These are phyloP conservation scores for Chaetomium cochliodes DNA, from an alignment of 495 filamentous ascomycete genomes.

Conservation along the genomic window DNA sequence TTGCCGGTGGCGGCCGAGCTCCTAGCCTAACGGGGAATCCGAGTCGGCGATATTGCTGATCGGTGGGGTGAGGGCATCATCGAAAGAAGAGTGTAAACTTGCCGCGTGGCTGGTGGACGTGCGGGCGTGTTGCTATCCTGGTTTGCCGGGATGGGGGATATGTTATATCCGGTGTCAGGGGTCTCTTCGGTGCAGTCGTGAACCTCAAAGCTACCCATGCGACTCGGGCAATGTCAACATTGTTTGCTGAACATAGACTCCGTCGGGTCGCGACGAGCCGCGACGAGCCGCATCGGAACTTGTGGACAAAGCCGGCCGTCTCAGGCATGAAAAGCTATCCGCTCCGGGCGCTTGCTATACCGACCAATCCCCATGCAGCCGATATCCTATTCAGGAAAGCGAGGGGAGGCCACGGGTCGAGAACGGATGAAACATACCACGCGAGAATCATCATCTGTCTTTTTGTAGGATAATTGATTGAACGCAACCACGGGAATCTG, in stretches of 20 bases:
- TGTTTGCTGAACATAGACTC: neutral
- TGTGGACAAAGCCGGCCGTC: neutral
- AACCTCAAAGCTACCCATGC: neutral
- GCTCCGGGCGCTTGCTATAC: neutral
- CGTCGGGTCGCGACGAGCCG: too few species aligned
- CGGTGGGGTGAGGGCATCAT: neutral
- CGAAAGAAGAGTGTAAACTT: neutral
- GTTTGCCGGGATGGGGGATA: neutral
- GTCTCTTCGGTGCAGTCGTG: neutral
- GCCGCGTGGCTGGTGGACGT: neutral
- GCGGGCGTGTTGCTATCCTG: neutral
- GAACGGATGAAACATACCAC: too few species aligned
- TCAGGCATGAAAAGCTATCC: neutral
- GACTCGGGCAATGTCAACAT: neutral
- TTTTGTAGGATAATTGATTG: too few species aligned
- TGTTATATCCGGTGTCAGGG: neutral
- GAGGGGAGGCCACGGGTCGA: too few species aligned
- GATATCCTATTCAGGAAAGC: conserved; percentile 9
- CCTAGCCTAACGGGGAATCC: neutral
- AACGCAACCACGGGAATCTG: too few species aligned
- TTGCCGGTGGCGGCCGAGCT: neutral
- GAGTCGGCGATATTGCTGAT: neutral
- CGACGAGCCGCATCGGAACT: neutral
- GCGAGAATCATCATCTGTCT: too few species aligned
- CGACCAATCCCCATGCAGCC: conserved; percentile 9